Conservation (phyloP, 805 yeast genomes). For the Wickerhamiella occidentalis region DNA sequence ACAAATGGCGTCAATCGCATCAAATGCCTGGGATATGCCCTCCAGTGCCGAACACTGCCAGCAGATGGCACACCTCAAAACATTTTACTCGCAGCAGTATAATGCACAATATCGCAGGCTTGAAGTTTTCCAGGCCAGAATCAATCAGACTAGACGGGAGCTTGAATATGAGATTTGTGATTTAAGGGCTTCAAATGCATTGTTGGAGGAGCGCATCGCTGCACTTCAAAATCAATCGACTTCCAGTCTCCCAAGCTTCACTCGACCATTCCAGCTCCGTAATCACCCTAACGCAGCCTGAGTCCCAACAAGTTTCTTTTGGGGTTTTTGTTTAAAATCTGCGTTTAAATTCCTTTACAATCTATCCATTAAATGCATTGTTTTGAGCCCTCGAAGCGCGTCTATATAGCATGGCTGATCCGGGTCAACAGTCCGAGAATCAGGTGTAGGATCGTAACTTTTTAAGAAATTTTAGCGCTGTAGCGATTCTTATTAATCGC, state of each 20-base stretch:
- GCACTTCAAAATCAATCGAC: background rate
- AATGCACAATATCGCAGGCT: background rate
- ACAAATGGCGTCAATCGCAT: background rate
- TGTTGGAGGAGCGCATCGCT: background rate
- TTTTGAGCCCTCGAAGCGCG: no score
- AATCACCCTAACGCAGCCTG: no score
- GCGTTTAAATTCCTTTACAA: no score
- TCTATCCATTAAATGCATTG: no score
- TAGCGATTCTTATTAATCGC: no score
- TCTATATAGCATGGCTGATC: no score
- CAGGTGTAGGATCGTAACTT: no score
- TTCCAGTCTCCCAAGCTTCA: background rate
- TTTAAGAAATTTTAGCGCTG: no score
- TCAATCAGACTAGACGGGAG: background rate
- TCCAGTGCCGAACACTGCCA: background rate
- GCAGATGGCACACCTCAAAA: background rate
- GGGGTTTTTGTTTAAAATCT: no score
- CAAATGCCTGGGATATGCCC: background rate
- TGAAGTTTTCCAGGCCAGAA: background rate
- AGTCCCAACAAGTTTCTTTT: no score
- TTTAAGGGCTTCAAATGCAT: background rate
- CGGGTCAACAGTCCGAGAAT: no score
- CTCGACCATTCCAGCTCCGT: background rate
- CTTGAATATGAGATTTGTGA: background rate
- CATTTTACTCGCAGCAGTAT: background rate